Evolutionary conservation across 345 rosid genomes (phyloP).

Genomic region (Gossypium mustelinum): DNA sequence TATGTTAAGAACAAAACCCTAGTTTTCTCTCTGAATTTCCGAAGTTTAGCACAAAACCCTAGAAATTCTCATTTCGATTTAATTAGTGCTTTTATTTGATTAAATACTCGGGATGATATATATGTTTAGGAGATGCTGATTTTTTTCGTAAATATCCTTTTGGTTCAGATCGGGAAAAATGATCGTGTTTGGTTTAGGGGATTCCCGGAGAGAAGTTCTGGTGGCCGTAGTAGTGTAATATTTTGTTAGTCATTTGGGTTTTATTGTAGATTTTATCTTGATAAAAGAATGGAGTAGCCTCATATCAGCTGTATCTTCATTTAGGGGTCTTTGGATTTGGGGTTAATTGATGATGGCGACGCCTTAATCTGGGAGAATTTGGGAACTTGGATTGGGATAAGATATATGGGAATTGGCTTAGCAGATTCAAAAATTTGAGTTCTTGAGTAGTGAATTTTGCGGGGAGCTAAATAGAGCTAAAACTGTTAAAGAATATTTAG

Average conservation of each 20-base stretch:
- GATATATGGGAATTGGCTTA: conserved; percentile 5
- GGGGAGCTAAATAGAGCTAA: not conserved
- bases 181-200: conserved; percentile 11
- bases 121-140: not conserved
- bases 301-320: conserved; percentile 13
- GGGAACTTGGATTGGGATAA: not conserved
- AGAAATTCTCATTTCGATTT: conserved; percentile 2
- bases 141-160: conserved; percentile 12
- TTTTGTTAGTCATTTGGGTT: not conserved
- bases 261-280: conserved; percentile 14
- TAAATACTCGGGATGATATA: conserved; percentile 1
- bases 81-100: not conserved
- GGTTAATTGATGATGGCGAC: conserved; percentile 17
- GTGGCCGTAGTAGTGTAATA: not conserved
- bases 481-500: not conserved
- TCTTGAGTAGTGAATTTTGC: conserved; percentile 7
- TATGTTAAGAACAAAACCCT: conserved; percentile 25
- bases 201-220: not conserved
- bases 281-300: conserved; percentile 25
- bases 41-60: conserved; percentile 29
- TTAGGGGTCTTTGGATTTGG: conserved; percentile 11
- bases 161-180: conserved; percentile 1
- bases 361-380: conserved; percentile 6
- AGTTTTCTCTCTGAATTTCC: conserved; percentile 19
- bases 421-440: conserved; percentile 11